Evolutionary conservation across 441 rosid species (phyloP), one percentile per base, ranked within the genome.

Genomic region (Populus hybrid): DNA sequence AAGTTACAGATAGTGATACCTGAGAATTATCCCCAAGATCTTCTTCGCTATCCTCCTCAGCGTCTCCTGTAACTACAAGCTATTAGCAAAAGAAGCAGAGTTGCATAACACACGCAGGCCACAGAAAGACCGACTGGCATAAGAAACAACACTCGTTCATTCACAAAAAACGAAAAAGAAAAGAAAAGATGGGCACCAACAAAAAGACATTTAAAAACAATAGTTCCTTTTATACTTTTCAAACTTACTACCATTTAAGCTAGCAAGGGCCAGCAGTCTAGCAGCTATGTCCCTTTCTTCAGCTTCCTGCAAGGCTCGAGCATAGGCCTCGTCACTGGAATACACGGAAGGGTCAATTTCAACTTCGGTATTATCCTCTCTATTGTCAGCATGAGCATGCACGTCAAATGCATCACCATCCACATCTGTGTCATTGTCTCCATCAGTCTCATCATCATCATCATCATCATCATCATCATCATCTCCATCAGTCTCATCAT

Each of bases 281-380:
- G 90, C 91, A 71, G 93, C 85, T 96, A 93, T 87, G 42, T 91
- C 95, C 74, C 94, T 86, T 80, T 93, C 98, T 81, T 93, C 97
- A 76, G 91, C 91, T 74, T 91, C 97, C 82, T 93, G 99, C 65
- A 93, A 82, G 50, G 98, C 98, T 86, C 97, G 90, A 36, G 98
- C 98, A 84, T 86, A 92, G 1, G 97, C 93, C 85, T 93, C 98
- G 46, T 95, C 99, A 78, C 94, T 91, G 8, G 94, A 86, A 87
- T 84, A 89, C n/a, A 74, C 87, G 73, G 79, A 86, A 10, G 86
- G 84, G 70, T 92, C 92, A 3, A 84, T 77, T 36, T 84, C 95
- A 69, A 81, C 81, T 82, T 16, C 81, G 12, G 78, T 75, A 70
- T 69, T 57, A 57, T 80, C 69, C 35, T 82, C 87, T 18, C 57